Evolutionary conservation across 2,329 filamentous ascomycete species (phyloP), one percentile per base, ranked within the genome.

Genomic region (Fusarium zealandicum): DNA sequence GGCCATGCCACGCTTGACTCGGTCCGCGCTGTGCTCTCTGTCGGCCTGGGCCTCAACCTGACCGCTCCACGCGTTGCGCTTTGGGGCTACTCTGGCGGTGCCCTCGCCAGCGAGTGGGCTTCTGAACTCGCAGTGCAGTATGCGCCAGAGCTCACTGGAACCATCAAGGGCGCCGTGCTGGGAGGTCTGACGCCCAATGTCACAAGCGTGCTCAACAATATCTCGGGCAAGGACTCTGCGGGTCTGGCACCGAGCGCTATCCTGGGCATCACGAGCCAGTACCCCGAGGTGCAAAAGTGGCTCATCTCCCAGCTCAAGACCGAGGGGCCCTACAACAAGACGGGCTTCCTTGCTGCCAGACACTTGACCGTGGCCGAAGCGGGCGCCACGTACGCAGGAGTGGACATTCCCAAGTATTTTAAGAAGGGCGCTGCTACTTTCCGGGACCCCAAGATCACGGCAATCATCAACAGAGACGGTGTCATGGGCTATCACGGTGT

Each of bases 31-130:
- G 72, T 76, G 1, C 59, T 76, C 12, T 64, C 66, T 5, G 65
- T 69, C 4, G 67, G 67, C 0, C 52, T 78, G 6, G 80, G 63
- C 1, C 62, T 72, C 3, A 44, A 61, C 36, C 36, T 35, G 0
- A 38, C 36, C 0, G 16, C 18, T 1, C 67, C 75, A 0, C 69
- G 64, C 3, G 69, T 76, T 27, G 76, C 77, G 0, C 69, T 84
- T 8, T 84, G 81, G 80, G 83, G 83, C 0, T 85, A 84, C 62
- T 82, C 79, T 1, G 83, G 83, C 3, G 82, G 82, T 4, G 76
- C 77, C 2, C 57, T 84, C 14, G 81, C 81, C 0, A 78, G 72
- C 3, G 80, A 79, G 25, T 82, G 76, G 73, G 82, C 82, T 0
- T 77, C 79, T 13, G 80, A 84, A 42, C 65, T 84, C 17, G 80